These are phyloP conservation scores for Penicillium arizonense DNA, from an alignment of 495 filamentous ascomycete species.

Conservation along the genomic window DNA sequence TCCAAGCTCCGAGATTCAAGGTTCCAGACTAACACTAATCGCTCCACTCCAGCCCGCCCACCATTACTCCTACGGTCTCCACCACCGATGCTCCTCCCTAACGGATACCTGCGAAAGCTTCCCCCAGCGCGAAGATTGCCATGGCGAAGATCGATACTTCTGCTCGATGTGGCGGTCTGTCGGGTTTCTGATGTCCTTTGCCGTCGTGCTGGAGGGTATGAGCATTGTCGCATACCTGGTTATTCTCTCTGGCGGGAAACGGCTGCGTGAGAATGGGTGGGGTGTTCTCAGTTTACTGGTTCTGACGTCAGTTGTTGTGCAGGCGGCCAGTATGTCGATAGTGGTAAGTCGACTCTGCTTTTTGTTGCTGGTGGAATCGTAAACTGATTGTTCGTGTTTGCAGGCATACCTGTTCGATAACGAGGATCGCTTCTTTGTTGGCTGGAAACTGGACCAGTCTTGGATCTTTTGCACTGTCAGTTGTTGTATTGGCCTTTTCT, in stretches of 20 bases:
- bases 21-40: not conserved
- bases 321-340: constrained; percentile 71
- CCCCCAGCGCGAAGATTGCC: constrained; percentile 64
- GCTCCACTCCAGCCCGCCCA: constrained; percentile 33
- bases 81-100: constrained; percentile 72
- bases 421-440: constrained; percentile 81
- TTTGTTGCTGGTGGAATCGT: not conserved
- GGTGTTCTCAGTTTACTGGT: constrained; percentile 65
- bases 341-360: constrained; percentile 59
- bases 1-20: no score
- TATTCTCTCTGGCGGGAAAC: constrained; percentile 72
- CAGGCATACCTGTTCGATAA: constrained; percentile 82
- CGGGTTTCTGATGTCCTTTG: constrained; percentile 82
- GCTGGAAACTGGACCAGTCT: constrained; percentile 77
- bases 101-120: constrained; percentile 56
- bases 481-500: constrained; percentile 63
- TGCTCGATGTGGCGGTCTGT: constrained; percentile 89
- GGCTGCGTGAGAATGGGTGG: constrained; percentile 76
- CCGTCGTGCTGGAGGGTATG: constrained; percentile 72
- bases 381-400: not conserved
- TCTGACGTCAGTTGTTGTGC: constrained; percentile 55
- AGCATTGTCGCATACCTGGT: constrained; percentile 71
- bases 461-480: constrained; percentile 77
- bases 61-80: constrained; percentile 74
- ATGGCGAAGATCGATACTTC: constrained; percentile 70